A percentile compares a stretch with the other conserved stretches of the same genome.
Conservation (phyloP, 2,329 filamentous ascomycete genomes). For the Penicillium sp. region DNA sequence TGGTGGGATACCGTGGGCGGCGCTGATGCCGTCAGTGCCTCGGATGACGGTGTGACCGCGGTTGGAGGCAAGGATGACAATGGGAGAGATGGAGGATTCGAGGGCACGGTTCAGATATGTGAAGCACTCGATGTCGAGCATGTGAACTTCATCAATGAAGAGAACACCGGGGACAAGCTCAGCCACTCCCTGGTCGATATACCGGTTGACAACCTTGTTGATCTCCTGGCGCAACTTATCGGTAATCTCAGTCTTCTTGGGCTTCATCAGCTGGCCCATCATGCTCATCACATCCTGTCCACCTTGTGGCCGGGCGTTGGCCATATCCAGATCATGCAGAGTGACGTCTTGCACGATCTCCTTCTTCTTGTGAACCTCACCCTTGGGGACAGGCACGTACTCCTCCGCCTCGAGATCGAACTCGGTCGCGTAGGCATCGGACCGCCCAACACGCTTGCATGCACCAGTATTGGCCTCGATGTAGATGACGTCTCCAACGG, state of each 20-base stretch:
- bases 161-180: slow-evolving; percentile 97
- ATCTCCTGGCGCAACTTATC: slow-evolving; percentile 95
- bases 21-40: slow-evolving; percentile 74
- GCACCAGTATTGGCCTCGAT: slow-evolving; percentile 99
- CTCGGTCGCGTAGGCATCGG: slow-evolving; percentile 95
- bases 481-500: slow-evolving; percentile 96
- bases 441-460: slow-evolving; percentile 93
- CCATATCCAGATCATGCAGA: slow-evolving; percentile 92
- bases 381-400: slow-evolving; percentile 98
- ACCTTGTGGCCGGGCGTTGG: slow-evolving; percentile 91
- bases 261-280: slow-evolving; percentile 99
- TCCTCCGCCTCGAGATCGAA: slow-evolving; percentile 99
- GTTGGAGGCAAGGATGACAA: slow-evolving; percentile 97
- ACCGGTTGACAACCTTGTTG: slow-evolving; percentile 98
- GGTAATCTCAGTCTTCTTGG: slow-evolving; percentile 98
- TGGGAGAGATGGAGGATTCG: slow-evolving; percentile 90
- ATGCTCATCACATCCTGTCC: slow-evolving; percentile 99
- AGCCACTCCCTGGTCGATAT: slow-evolving; percentile 96
- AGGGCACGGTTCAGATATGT: slow-evolving; percentile 98
- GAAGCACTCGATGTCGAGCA: slow-evolving; percentile 99
- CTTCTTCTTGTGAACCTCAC: slow-evolving; percentile 99
- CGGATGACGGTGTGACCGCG: slow-evolving; percentile 91
- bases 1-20: slow-evolving; percentile 89
- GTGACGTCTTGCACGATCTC: slow-evolving; percentile 99
- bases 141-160: slow-evolving; percentile 99